Percentiles rank a stretch among this genome's conserved stretches.
phyloP scores from a whole-genome alignment of 495 filamentous ascomycete species.

The Daldinia grandis region DNA sequence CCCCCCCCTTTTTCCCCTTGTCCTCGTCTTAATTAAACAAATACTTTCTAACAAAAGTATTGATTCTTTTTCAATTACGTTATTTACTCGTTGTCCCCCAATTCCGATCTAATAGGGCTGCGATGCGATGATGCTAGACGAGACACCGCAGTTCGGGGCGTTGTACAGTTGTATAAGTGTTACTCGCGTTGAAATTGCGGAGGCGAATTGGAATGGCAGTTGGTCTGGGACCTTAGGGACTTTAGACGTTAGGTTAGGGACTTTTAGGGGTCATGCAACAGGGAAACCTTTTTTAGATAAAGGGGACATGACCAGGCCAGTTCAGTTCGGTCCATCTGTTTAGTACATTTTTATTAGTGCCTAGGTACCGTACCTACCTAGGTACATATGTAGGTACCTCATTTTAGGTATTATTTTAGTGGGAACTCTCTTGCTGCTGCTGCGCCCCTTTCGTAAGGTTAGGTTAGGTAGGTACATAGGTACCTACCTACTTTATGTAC shows the following conservation, averaged over 20 bases:
- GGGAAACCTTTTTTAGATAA: conserved; percentile 9
- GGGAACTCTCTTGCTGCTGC: background rate
- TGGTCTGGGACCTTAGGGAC: background rate
- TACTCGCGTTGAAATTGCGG: conserved; percentile 5
- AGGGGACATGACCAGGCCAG: background rate
- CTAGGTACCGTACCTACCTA: no score
- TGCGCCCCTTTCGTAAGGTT: background rate
- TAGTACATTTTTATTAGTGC: background rate
- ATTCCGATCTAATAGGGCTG: background rate
- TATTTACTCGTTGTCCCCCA: background rate
- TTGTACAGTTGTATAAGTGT: conserved; percentile 4
- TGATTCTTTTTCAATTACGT: background rate
- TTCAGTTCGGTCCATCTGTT: background rate
- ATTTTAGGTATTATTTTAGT: conserved; percentile 2
- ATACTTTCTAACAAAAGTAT: background rate
- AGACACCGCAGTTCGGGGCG: background rate
- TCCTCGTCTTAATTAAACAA: background rate
- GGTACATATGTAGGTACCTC: no score
- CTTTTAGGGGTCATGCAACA: conserved; percentile 1
- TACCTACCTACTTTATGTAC: no score
- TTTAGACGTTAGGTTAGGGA: background rate
- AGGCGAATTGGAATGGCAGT: conserved; percentile 1
- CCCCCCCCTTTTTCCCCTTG: background rate
- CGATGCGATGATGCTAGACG: background rate
- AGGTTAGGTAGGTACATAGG: no score